Base-by-base conservation (phyloP, 192 early-diverging fungal species). In the Mortierella claussenii region DNA sequence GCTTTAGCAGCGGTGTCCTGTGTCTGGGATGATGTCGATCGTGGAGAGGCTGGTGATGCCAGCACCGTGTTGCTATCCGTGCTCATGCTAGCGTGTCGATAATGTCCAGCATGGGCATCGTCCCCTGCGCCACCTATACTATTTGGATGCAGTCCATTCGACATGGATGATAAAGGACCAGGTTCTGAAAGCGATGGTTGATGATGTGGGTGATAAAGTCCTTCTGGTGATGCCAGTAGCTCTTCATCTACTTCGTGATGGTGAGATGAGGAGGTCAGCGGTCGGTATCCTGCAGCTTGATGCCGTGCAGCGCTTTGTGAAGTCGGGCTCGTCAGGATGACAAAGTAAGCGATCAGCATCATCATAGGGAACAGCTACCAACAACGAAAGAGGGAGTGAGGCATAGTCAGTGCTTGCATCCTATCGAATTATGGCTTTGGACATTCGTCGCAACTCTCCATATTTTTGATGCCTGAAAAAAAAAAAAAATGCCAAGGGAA, bases 311-410 rank as follows among this genome's bases (percentile, higher is more conserved):
- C n/a, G 20, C 44, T 50, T 11, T 7, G 26, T 26, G 43, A 12
- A 0, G 65, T 12, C 10, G 73, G 66, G 20, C 40, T 66, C 26
- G 61, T 61, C 1, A 81, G 66, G 23, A 78, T 17, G 6, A 81
- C 13, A 60, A 81, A 81, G 48, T 81, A 81, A 13, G 68, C 65
- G 11, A 78, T 13, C n/a, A 69, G 31, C 73, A 81, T 69, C 28
- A 61, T 13, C 8, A 51, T 46, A 18, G 80, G 80, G 31, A 81
- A 65, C 11, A 76, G 6, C 73, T 76, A 59, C n/a, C 21, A 24
- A 17, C 5, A 27, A 44, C 2, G 27, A n/a, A 27, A 9, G 9
- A 17, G n/a, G 36, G 12, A 24, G 8, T 15, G 13, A 32, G 9
- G 9, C n/a, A n/a, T n/a, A n/a, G n/a, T n/a, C n/a, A n/a, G n/a